A percentile compares a stretch with the other conserved stretches of the same genome.
phyloP scores from a whole-genome alignment of 768 basidiomycete species.

The Suillus paluster region DNA sequence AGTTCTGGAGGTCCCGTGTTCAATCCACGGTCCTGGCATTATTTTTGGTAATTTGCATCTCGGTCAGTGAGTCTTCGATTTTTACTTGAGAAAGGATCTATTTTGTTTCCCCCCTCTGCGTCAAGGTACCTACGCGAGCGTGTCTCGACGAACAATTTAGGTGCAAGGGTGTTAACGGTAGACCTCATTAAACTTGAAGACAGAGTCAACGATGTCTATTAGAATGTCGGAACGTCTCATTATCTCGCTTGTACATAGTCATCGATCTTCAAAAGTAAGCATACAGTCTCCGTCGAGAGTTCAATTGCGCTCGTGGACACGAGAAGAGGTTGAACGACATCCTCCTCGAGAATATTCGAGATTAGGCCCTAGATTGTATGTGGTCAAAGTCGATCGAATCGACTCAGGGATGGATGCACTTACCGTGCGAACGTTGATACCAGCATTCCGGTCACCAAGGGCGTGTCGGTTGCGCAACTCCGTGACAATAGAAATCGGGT shows the following conservation, averaged over 20 bases:
- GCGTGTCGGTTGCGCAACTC: slow-evolving; percentile 97
- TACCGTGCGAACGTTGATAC: slow-evolving; percentile 98
- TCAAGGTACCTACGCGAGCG: neutral
- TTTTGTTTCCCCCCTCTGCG: neutral
- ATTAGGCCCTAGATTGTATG: slow-evolving; percentile 74
- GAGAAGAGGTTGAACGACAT: slow-evolving; percentile 93
- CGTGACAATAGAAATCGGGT: slow-evolving; percentile 97
- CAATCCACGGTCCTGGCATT: slow-evolving; percentile 78
- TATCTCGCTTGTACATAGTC: slow-evolving; percentile 86
- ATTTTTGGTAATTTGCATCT: slow-evolving; percentile 25
- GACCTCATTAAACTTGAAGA: neutral
- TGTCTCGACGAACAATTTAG: neutral
- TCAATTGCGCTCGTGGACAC: slow-evolving; percentile 96
- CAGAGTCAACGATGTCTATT: neutral
- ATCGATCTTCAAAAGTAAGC: slow-evolving; percentile 93
- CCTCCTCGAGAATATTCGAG: slow-evolving; percentile 96
- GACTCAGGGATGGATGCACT: slow-evolving; percentile 21
- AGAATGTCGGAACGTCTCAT: slow-evolving; percentile 9
- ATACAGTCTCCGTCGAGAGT: slow-evolving; percentile 96
- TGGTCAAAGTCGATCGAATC: neutral
- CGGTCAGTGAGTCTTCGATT: too few relatives aligned
- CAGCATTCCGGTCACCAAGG: slow-evolving; percentile 90
- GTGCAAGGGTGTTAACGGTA: too few relatives aligned
- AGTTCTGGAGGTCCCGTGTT: slow-evolving; percentile 76
- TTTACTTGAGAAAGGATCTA: too few relatives aligned